Evolutionary conservation across 139 green algal genomes (phyloP).

Genomic region (Prasinococcaceae sp.): DNA sequence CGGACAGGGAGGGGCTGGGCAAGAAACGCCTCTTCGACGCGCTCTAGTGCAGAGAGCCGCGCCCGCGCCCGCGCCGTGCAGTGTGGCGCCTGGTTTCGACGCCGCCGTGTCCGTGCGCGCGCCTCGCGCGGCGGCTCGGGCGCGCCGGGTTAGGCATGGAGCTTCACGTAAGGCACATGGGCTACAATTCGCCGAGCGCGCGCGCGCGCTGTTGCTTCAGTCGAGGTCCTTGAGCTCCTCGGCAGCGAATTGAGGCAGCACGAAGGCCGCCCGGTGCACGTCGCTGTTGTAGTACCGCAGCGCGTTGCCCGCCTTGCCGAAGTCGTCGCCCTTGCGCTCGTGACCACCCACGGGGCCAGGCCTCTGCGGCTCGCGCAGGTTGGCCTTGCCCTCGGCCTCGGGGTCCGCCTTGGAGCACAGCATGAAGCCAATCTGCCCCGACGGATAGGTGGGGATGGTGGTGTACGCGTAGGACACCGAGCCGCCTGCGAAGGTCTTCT

Average conservation of each 20-base stretch:
- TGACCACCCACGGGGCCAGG: not conserved
- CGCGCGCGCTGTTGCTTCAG: too few species aligned
- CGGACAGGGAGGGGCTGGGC: too few species aligned
- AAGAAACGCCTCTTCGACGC: too few species aligned
- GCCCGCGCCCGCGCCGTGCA: too few species aligned
- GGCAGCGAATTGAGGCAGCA: slow-evolving; percentile 74
- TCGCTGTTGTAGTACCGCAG: slow-evolving; percentile 77
- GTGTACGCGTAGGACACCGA: slow-evolving; percentile 82
- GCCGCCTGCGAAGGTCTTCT: slow-evolving; percentile 62
- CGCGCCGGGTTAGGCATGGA: too few species aligned
- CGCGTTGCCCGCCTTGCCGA: not conserved
- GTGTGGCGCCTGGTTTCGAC: too few species aligned
- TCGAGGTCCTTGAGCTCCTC: slow-evolving; percentile 46
- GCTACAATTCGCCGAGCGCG: too few species aligned
- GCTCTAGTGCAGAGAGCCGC: too few species aligned
- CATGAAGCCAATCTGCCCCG: slow-evolving; percentile 92
- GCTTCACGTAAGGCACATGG: too few species aligned
- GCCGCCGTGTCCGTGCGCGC: too few species aligned
- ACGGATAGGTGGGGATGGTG: slow-evolving; percentile 95
- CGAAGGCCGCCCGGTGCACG: slow-evolving; percentile 77
- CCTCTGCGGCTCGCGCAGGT: not conserved
- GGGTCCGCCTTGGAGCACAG: slow-evolving; percentile 66
- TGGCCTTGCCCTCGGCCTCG: slow-evolving; percentile 4
- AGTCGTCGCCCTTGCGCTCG: not conserved
- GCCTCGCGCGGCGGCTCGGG: too few species aligned